Evolutionary conservation across 2,329 filamentous ascomycete species (phyloP).

Genomic region (Aspergillus fischeri): DNA sequence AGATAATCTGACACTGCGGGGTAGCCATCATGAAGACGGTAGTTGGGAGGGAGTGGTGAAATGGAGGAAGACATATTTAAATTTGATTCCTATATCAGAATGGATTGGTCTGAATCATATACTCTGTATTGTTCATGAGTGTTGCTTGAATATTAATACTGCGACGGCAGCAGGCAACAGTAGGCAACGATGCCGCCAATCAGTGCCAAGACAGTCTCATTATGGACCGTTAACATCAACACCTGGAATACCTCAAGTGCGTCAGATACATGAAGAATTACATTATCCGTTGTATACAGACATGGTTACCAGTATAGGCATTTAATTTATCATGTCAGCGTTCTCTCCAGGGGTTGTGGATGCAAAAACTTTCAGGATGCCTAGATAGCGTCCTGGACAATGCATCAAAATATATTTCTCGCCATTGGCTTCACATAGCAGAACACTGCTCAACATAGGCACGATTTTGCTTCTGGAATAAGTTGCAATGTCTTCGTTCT

Average conservation of each 20-base stretch:
- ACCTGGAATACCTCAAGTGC: not conserved
- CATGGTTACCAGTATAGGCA: not conserved
- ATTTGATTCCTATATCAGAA: not conserved
- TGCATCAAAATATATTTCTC: not conserved
- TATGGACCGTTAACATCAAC: no score
- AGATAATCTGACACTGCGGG: conserved; percentile 22
- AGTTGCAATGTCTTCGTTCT: no score
- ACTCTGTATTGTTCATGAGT: not conserved
- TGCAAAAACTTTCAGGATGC: not conserved
- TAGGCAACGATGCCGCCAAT: not conserved
- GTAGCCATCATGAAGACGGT: conserved; percentile 33
- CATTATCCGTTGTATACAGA: not conserved
- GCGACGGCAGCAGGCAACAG: not conserved
- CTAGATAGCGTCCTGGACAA: not conserved
- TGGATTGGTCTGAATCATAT: not conserved
- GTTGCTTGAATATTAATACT: not conserved
- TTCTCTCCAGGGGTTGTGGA: not conserved
- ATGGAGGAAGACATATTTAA: not conserved
- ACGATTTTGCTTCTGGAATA: no score
- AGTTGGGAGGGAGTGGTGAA: conserved; percentile 28
- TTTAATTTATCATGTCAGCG: not conserved
- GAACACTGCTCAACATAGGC: not conserved
- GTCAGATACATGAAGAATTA: not conserved
- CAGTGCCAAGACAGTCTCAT: no score
- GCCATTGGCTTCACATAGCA: not conserved